Evolutionary conservation across 2,329 filamentous ascomycete genomes (phyloP).

Genomic region (Hansfordia pulvinata): DNA sequence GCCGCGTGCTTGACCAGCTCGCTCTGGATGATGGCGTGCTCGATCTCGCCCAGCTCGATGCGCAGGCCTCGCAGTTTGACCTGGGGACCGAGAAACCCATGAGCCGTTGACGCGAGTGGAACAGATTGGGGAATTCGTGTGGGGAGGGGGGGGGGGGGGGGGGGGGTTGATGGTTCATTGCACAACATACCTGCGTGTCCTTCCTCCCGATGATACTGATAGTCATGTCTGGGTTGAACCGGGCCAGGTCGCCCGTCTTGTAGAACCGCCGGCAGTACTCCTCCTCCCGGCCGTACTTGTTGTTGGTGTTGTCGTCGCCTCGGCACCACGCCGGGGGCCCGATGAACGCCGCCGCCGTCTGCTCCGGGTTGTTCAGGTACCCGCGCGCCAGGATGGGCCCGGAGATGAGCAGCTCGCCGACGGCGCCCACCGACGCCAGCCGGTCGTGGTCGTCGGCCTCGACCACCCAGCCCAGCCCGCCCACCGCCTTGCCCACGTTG

Average conservation of each 20-base stretch:
- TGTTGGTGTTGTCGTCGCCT: too few relatives aligned
- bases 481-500: slow-evolving; percentile 4
- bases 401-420: slow-evolving; percentile 11
- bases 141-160: too few relatives aligned
- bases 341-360: slow-evolving; percentile 27
- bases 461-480: slow-evolving; percentile 5
- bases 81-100: too few relatives aligned
- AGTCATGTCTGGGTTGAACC: slow-evolving; percentile 16
- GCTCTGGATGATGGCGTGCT: background rate
- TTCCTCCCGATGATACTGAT: slow-evolving; percentile 10
- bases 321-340: too few relatives aligned
- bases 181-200: too few relatives aligned
- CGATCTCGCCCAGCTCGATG: slow-evolving; percentile 3
- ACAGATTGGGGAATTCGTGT: too few relatives aligned
- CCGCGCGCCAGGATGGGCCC: slow-evolving; percentile 26
- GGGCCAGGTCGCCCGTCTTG: slow-evolving; percentile 25
- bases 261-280: too few relatives aligned
- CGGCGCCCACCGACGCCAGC: slow-evolving; percentile 6
- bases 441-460: slow-evolving; percentile 4
- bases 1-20: too few relatives aligned
- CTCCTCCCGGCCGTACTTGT: too few relatives aligned
- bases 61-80: slow-evolving; percentile 4
- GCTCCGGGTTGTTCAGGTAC: slow-evolving; percentile 27
- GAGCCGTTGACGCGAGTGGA: too few relatives aligned
- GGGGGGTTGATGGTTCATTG: too few relatives aligned